These are phyloP conservation scores for Saksenaea oblongispora DNA, from an alignment of 371 early-diverging fungal genomes.

Conservation along the genomic window DNA sequence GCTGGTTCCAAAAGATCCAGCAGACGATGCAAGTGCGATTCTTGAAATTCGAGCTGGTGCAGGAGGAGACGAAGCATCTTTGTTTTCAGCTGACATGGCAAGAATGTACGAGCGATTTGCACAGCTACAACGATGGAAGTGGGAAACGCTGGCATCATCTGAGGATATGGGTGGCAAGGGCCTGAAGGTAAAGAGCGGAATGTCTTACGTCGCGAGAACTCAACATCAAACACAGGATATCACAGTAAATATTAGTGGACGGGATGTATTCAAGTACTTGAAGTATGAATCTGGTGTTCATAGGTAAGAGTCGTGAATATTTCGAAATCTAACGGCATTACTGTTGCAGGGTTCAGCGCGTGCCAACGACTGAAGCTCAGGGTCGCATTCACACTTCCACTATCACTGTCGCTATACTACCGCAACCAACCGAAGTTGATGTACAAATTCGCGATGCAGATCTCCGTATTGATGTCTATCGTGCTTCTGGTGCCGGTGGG, in stretches of 20 bases:
- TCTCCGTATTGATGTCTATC: constrained; percentile 74
- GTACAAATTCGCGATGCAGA: constrained; percentile 72
- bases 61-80: constrained; percentile 84
- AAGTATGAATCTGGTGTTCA: constrained; percentile 87
- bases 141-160: constrained; percentile 57
- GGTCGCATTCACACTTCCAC: constrained; percentile 90
- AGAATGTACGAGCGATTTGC: constrained; percentile 80
- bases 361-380: constrained; percentile 81
- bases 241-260: constrained; percentile 66
- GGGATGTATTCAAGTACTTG: constrained; percentile 72
- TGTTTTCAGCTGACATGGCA: constrained; percentile 75
- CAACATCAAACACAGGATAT: constrained; percentile 43
- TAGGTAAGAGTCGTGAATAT: no score
- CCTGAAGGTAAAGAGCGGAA: constrained; percentile 50
- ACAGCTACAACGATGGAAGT: constrained; percentile 68
- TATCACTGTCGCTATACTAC: constrained; percentile 81
- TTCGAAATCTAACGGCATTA: no score
- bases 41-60: constrained; percentile 83
- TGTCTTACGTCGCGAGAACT: not conserved
- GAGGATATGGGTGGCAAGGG: constrained; percentile 59
- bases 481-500: constrained; percentile 85
- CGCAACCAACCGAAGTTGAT: constrained; percentile 75
- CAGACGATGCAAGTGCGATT: constrained; percentile 75
- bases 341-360: constrained; percentile 81
- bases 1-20: constrained; percentile 63